phyloP scores from a whole-genome alignment of 352 stramenopile genomes.

The Globisporangium paroecandrum region DNA sequence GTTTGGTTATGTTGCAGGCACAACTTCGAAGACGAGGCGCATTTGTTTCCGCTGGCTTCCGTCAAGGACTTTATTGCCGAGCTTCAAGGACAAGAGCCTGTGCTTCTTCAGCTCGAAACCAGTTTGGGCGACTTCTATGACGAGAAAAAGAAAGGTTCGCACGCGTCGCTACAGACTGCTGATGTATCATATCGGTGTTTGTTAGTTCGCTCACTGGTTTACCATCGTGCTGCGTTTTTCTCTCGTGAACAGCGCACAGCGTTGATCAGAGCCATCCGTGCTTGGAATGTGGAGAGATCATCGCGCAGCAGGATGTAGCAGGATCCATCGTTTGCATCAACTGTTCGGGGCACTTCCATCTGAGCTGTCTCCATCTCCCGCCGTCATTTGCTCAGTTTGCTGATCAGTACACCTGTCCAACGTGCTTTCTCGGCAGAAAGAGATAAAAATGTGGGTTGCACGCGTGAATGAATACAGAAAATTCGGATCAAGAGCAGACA shows the following conservation, averaged over 20 bases:
- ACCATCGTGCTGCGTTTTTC: neutral
- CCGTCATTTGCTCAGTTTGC: slow-evolving; percentile 59
- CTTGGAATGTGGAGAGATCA: slow-evolving; percentile 36
- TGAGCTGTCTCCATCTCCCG: slow-evolving; percentile 51
- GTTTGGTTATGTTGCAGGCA: slow-evolving; percentile 22
- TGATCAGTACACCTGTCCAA: slow-evolving; percentile 54
- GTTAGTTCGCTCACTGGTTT: neutral
- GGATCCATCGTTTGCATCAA: slow-evolving; percentile 46
- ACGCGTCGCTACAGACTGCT: neutral
- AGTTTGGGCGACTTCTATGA: slow-evolving; percentile 11
- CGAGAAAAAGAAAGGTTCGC: slow-evolving; percentile 8
- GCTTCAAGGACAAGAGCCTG: slow-evolving; percentile 32
- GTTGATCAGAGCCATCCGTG: slow-evolving; percentile 18
- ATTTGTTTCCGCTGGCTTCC: slow-evolving; percentile 57
- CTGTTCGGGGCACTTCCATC: slow-evolving; percentile 47
- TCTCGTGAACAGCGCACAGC: neutral
- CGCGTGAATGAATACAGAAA: neutral
- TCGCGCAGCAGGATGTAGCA: slow-evolving; percentile 25
- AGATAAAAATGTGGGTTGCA: slow-evolving; percentile 15
- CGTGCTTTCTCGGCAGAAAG: slow-evolving; percentile 51
- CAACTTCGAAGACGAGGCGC: slow-evolving; percentile 61
- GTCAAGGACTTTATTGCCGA: slow-evolving; percentile 30
- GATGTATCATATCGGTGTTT: neutral
- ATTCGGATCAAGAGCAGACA: neutral
- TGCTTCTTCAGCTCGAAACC: slow-evolving; percentile 33